Evolutionary conservation across 352 stramenopile genomes (phyloP).

Genomic region (Albugo candida): DNA sequence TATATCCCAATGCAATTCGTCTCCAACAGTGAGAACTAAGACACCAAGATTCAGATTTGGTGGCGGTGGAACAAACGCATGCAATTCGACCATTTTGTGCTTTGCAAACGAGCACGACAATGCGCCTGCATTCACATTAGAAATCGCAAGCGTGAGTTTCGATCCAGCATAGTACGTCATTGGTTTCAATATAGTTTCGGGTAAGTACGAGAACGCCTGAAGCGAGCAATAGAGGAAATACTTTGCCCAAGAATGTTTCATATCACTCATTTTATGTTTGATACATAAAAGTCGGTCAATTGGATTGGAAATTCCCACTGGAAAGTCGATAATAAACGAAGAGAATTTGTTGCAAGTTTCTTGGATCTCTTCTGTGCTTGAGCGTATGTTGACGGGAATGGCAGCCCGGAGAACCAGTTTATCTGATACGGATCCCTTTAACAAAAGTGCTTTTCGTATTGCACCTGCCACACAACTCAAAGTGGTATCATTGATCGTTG

Average conservation of each 20-base stretch:
- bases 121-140: slow-evolving; percentile 39
- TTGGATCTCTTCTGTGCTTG: slow-evolving; percentile 33
- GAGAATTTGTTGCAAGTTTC: slow-evolving; percentile 62
- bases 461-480: slow-evolving; percentile 52
- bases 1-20: slow-evolving; percentile 51
- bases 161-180: slow-evolving; percentile 34
- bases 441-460: slow-evolving; percentile 46
- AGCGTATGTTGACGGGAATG: slow-evolving; percentile 66
- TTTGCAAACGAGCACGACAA: slow-evolving; percentile 34
- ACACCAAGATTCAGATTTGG: slow-evolving; percentile 61
- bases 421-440: slow-evolving; percentile 15
- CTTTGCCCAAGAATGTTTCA: slow-evolving; percentile 66
- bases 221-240: slow-evolving; percentile 44
- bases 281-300: slow-evolving; percentile 28
- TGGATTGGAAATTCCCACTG: slow-evolving; percentile 26
- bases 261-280: slow-evolving; percentile 36
- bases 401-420: slow-evolving; percentile 36
- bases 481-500: slow-evolving; percentile 69
- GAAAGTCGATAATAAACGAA: slow-evolving; percentile 51
- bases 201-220: slow-evolving; percentile 34
- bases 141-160: slow-evolving; percentile 39
- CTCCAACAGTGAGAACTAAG: slow-evolving; percentile 45
- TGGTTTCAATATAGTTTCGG: slow-evolving; percentile 22
- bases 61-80: slow-evolving; percentile 56
- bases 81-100: slow-evolving; percentile 33